phyloP scores from a whole-genome alignment of 2,329 filamentous ascomycete species.

The Cadophora malorum region DNA sequence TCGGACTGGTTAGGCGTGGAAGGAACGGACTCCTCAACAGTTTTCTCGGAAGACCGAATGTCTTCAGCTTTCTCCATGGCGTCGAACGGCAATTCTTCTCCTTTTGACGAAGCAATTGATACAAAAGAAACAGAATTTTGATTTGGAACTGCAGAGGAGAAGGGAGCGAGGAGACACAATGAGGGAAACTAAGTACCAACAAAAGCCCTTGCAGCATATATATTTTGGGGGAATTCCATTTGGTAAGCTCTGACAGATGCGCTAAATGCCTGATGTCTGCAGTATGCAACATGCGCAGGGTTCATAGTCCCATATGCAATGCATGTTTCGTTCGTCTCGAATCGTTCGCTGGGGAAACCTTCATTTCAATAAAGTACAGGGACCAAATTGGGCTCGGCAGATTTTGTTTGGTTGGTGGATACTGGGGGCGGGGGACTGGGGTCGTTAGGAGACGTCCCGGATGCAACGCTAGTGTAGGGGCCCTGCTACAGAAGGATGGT shows the following conservation, averaged over 20 bases:
- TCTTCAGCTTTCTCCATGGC: slow-evolving; percentile 17
- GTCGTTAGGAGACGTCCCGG: neutral
- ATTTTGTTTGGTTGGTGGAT: slow-evolving; percentile 2
- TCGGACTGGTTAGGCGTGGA: neutral
- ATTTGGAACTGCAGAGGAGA: neutral
- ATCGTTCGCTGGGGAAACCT: neutral
- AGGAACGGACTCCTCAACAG: neutral
- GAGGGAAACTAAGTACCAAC: neutral
- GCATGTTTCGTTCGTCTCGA: neutral
- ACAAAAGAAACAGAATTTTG: neutral
- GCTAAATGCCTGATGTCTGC: neutral
- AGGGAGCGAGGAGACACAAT: neutral
- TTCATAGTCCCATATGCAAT: neutral
- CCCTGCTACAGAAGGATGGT: neutral
- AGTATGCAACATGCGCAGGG: slow-evolving; percentile 1
- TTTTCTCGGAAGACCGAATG: neutral
- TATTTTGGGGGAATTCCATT: slow-evolving; percentile 3
- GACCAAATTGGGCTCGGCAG: neutral
- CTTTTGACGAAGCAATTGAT: neutral
- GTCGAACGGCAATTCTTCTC: too few species aligned
- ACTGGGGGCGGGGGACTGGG: neutral
- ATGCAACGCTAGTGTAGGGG: neutral
- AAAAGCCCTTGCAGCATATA: neutral
- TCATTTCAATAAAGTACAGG: slow-evolving; percentile 10
- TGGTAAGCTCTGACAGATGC: neutral